phyloP scores from a whole-genome alignment of 2,329 filamentous ascomycete species.

The Aspergillus pseudotamarii region DNA sequence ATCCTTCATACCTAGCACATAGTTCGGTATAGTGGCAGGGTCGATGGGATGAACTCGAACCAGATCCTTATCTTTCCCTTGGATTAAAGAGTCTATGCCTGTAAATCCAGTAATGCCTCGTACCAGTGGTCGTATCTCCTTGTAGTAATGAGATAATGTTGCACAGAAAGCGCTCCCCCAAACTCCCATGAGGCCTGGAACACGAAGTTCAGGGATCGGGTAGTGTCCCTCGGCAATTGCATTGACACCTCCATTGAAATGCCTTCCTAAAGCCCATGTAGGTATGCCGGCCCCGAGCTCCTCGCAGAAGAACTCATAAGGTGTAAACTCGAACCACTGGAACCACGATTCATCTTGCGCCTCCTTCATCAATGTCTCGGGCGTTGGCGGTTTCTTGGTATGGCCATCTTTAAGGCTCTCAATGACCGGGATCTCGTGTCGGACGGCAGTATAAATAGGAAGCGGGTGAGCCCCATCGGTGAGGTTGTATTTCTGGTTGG shows the following conservation, averaged over 20 bases:
- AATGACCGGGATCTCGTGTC: constrained; percentile 85
- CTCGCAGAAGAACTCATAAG: constrained; percentile 94
- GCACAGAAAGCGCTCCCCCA: constrained; percentile 97
- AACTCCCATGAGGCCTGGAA: constrained; percentile 87
- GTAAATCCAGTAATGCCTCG: constrained; percentile 73
- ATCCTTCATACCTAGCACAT: constrained; percentile 76
- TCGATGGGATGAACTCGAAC: constrained; percentile 94
- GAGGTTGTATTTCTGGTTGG: constrained; percentile 77
- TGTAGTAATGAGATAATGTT: constrained; percentile 93
- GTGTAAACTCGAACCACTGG: constrained; percentile 96
- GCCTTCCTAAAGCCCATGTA: constrained; percentile 87
- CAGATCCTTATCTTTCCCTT: constrained; percentile 79
- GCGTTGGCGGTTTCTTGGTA: constrained; percentile 29
- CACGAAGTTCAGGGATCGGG: constrained; percentile 78
- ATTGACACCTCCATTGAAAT: constrained; percentile 73
- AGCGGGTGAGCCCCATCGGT: constrained; percentile 79
- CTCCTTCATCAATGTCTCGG: constrained; percentile 47
- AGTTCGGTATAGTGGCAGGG: constrained; percentile 89
- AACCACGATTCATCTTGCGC: constrained; percentile 78
- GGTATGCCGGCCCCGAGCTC: constrained; percentile 90
- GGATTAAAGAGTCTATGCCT: constrained; percentile 78
- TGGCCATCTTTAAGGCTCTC: constrained; percentile 36
- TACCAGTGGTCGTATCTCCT: constrained; percentile 83
- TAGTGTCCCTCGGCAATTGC: constrained; percentile 64
- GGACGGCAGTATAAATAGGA: constrained; percentile 93